These are phyloP conservation scores for Alisma plantagoaquatica DNA, from an alignment of 106 monocot genomes.

Conservation along the genomic window DNA sequence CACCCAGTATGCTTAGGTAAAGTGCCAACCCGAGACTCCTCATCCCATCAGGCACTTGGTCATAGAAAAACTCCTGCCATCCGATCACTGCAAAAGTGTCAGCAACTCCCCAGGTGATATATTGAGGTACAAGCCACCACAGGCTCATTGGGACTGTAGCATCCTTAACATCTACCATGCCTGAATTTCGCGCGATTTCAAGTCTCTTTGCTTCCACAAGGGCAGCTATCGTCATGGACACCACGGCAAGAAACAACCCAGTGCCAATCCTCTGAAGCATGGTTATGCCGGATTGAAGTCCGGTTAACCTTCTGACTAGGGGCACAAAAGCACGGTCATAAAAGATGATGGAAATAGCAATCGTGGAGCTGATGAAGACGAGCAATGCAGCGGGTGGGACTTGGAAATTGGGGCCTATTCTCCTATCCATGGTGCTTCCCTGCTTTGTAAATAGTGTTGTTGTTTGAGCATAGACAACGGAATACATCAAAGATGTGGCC, in stretches of 20 bases:
- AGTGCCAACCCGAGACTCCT: slow-evolving; percentile 21
- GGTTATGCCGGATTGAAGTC: slow-evolving; percentile 12
- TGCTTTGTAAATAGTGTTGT: slow-evolving; percentile 25
- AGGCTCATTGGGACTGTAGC: slow-evolving; percentile 12
- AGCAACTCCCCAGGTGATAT: slow-evolving; percentile 12
- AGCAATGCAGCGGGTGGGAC: slow-evolving; percentile 16
- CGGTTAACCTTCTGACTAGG: slow-evolving; percentile 3
- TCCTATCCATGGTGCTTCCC: slow-evolving; percentile 22
- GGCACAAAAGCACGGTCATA: slow-evolving; percentile 14
- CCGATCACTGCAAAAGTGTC: slow-evolving; percentile 18
- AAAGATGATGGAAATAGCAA: slow-evolving; percentile 7
- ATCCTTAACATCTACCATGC: slow-evolving; percentile 5
- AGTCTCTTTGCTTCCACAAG: slow-evolving; percentile 15
- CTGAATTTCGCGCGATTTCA: slow-evolving; percentile 9
- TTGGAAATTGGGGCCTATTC: slow-evolving; percentile 7
- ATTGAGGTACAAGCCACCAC: slow-evolving; percentile 26
- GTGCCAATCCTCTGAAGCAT: slow-evolving; percentile 23
- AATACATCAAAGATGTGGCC: slow-evolving; percentile 21
- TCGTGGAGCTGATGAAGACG: slow-evolving; percentile 16
- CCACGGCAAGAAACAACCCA: slow-evolving; percentile 7
- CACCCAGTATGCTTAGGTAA: slow-evolving; percentile 15
- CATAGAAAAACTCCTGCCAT: slow-evolving; percentile 24
- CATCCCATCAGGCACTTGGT: slow-evolving; percentile 14
- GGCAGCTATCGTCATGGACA: slow-evolving; percentile 17
- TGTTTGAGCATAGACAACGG: slow-evolving; percentile 19